Evolutionary conservation across 2,329 filamentous ascomycete genomes (phyloP).

Genomic region (Bisporella sp.): DNA sequence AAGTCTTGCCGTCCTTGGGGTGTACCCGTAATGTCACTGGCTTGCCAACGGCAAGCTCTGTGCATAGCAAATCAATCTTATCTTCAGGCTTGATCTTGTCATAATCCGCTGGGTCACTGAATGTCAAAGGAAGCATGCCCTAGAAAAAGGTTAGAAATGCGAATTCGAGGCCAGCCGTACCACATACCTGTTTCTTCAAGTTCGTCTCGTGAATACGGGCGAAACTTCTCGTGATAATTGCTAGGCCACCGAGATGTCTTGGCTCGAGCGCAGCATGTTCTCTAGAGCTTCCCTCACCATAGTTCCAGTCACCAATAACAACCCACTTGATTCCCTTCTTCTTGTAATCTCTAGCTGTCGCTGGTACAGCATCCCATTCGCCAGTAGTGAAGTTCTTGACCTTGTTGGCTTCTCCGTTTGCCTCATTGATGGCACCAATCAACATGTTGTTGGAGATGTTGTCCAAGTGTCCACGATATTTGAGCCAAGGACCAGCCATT

Average conservation of each 20-base stretch:
- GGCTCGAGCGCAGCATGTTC: conserved; percentile 98
- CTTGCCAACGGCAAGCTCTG: conserved; percentile 85
- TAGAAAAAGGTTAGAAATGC: not conserved
- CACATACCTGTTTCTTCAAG: conserved; percentile 81
- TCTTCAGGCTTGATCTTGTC: conserved; percentile 93
- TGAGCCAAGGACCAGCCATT: conserved; percentile 94
- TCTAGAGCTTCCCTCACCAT: conserved; percentile 94
- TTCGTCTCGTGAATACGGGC: conserved; percentile 99
- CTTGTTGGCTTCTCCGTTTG: conserved; percentile 97
- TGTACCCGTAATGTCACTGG: conserved; percentile 88
- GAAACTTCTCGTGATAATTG: conserved; percentile 92
- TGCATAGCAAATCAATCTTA: conserved; percentile 82
- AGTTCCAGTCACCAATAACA: conserved; percentile 99
- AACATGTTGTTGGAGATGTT: conserved; percentile 99
- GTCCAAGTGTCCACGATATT: conserved; percentile 97
- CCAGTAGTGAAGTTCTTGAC: conserved; percentile 84
- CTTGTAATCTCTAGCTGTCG: conserved; percentile 97
- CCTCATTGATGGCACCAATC: conserved; percentile 93
- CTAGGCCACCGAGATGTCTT: conserved; percentile 91
- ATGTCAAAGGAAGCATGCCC: conserved; percentile 98
- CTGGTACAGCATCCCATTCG: conserved; percentile 82
- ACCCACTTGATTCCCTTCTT: conserved; percentile 94
- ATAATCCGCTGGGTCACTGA: conserved; percentile 90
- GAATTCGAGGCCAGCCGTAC: not conserved
- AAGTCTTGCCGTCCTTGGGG: conserved; percentile 75